phyloP scores from a whole-genome alignment of 768 basidiomycete species.

The Psilocybe cyanescens region DNA sequence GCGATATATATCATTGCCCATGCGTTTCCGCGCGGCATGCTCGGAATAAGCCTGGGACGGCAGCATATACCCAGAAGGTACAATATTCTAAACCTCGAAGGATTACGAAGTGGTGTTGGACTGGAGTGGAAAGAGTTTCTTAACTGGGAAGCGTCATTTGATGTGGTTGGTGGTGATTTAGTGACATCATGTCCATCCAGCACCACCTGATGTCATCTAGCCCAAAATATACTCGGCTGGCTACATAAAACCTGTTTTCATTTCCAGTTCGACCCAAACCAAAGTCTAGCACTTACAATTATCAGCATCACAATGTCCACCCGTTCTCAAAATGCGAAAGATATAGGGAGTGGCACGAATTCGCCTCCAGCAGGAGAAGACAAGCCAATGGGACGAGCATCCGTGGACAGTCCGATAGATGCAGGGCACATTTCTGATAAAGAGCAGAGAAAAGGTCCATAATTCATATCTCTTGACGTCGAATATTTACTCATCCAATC shows the following conservation, averaged over 20 bases:
- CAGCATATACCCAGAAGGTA: no score
- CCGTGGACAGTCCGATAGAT: conserved; percentile 31
- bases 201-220: conserved; percentile 10
- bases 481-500: background rate
- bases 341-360: conserved; percentile 43
- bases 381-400: conserved; percentile 51
- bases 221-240: background rate
- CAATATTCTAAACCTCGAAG: no score
- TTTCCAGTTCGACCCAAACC: background rate
- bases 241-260: conserved; percentile 1
- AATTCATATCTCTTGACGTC: background rate
- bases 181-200: background rate
- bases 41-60: no score
- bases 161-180: no score
- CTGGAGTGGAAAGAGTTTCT: background rate
- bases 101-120: background rate
- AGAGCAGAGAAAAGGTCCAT: conserved; percentile 45
- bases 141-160: background rate
- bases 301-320: background rate
- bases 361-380: conserved; percentile 58
- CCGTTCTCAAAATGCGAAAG: conserved; percentile 2
- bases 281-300: background rate
- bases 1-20: no score
- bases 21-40: no score
- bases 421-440: conserved; percentile 39